Base-by-base conservation (phyloP, 2,329 filamentous ascomycete genomes). In the Amauroascus verrucosus region DNA sequence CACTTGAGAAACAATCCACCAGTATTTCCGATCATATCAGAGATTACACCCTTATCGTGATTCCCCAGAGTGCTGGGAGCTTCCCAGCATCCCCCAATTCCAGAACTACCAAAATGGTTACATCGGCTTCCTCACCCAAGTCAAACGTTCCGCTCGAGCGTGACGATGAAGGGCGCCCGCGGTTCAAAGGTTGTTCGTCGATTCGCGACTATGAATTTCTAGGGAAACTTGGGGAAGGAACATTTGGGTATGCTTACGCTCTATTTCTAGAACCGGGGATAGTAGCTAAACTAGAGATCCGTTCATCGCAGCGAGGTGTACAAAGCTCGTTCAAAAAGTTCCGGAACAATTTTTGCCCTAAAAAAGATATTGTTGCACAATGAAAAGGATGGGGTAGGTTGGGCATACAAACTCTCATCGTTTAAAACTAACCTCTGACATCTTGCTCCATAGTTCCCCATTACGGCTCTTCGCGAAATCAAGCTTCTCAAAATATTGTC, bases 321-420 rank as follows among this genome's bases (percentile, higher is more conserved):
- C 70, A 93, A 91, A 65, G 93, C 89, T 57, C 81, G 81, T 57
- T 88, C 86, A 26, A 84, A 81, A 63, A 85, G 79, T 63, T 86
- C 82, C 1, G 85, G 86, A 51, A 77, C 80, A 22, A 70, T 91
- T 44, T 86, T 95, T 56, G 93, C 93, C 3, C 71, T 98, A 64
- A 98, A 98, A 75, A 97, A 97, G 78, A 98, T 98, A 60, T 82
- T 98, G 60, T 96, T 97, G 87, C 93, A 97, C 69, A 95, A 97
- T 69, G 93, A 98, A 74, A 97, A 96, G 69, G 93, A 98, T 70
- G 93, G 93, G 48, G 84, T 87, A 71, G 62, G 82, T 20, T 72
- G 41, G 30, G 41, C 43, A 41, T 14, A 11, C 26, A 11, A 16
- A 8, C 6, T 6, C 7, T 3, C 33, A 33, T 18, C 6, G 3